These are phyloP conservation scores for Chlorella sorokiniana DNA, from an alignment of 139 green algal genomes.

Conservation along the genomic window DNA sequence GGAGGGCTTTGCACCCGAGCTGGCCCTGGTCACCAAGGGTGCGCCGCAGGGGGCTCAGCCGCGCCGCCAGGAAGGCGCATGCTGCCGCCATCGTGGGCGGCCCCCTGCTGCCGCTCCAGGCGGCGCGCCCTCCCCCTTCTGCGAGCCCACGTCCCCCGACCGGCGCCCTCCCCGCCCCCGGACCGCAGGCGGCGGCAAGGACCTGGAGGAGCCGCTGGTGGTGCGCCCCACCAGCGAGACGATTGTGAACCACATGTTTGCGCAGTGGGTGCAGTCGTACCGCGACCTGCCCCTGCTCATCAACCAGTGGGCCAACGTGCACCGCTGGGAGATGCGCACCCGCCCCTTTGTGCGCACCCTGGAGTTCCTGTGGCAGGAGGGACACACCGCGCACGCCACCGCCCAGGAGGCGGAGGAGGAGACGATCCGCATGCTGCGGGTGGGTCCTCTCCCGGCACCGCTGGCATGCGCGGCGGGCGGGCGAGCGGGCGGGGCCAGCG, in stretches of 20 bases:
- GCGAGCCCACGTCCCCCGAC: background rate
- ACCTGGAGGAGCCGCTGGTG: conserved; percentile 97
- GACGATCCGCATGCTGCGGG: conserved; percentile 72
- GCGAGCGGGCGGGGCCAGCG: too few relatives aligned
- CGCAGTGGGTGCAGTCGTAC: conserved; percentile 89
- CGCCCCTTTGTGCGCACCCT: conserved; percentile 96
- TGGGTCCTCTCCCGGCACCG: too few relatives aligned
- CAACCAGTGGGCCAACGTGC: conserved; percentile 99
- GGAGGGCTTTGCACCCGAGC: conserved; percentile 98
- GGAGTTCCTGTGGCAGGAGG: conserved; percentile 99
- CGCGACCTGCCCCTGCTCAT: conserved; percentile 95
- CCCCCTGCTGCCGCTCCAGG: too few relatives aligned
- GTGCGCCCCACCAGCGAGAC: conserved; percentile 97
- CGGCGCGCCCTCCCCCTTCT: background rate
- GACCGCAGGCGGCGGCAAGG: conserved; percentile 85
- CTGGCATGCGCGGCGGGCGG: too few relatives aligned
- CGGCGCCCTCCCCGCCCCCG: background rate
- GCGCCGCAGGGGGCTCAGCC: background rate
- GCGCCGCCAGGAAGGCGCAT: background rate
- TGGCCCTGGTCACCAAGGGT: conserved; percentile 96
- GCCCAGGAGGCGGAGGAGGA: conserved; percentile 92
- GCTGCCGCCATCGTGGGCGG: too few relatives aligned
- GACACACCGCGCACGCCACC: conserved; percentile 97
- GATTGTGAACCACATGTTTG: conserved; percentile 99
- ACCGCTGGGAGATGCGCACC: conserved; percentile 99